These are phyloP conservation scores for Platanthera zijinensis DNA, from an alignment of 106 monocot species.

Conservation along the genomic window DNA sequence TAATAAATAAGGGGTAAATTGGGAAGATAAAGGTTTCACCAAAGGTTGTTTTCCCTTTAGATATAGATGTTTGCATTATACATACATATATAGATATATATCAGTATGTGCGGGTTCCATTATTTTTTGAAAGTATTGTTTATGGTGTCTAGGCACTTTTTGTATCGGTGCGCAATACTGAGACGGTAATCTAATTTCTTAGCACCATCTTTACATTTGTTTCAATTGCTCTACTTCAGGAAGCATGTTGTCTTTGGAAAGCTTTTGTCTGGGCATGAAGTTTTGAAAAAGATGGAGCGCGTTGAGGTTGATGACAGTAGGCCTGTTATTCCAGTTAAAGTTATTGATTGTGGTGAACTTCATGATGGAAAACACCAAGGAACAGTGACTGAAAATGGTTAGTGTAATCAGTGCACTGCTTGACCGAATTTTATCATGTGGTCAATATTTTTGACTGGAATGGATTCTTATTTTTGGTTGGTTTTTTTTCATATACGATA, in stretches of 20 bases:
- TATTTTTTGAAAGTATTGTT: neutral
- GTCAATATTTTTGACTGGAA: neutral
- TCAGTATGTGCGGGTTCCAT: neutral
- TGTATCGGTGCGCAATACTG: neutral
- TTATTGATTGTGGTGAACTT: slow-evolving; percentile 79
- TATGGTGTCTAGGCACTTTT: neutral
- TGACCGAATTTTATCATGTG: neutral
- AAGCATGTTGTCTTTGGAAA: slow-evolving; percentile 99
- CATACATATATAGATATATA: neutral
- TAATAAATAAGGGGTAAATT: no score
- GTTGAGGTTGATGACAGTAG: slow-evolving; percentile 57
- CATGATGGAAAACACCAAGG: slow-evolving; percentile 17
- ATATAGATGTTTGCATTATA: no score
- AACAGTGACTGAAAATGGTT: slow-evolving; percentile 29
- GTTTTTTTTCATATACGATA: neutral
- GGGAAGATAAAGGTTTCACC: no score
- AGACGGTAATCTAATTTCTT: no score
- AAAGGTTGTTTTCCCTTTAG: no score
- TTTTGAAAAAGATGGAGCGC: slow-evolving; percentile 67
- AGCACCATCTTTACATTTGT: neutral
- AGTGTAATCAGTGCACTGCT: neutral
- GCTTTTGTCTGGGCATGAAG: slow-evolving; percentile 65
- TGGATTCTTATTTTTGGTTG: neutral
- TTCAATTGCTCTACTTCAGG: slow-evolving; percentile 25
- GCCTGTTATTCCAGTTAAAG: slow-evolving; percentile 72